Conservation (phyloP, 2,329 filamentous ascomycete genomes). For the Xylaria sp. region DNA sequence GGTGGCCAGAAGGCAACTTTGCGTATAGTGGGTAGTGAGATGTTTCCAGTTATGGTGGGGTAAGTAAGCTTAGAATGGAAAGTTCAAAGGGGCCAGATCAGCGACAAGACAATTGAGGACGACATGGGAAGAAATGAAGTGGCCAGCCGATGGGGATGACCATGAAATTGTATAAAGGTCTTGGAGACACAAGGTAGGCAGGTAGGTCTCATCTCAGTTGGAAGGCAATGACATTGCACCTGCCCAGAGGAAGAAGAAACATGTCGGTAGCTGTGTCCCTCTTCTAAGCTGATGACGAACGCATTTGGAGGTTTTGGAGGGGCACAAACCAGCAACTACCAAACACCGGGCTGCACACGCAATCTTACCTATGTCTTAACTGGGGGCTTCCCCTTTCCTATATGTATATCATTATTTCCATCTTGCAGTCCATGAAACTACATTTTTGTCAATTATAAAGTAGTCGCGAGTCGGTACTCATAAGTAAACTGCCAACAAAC, state of each 20-base stretch:
- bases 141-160: neutral
- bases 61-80: neutral
- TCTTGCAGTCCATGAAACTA: neutral
- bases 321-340: slow-evolving; percentile 21
- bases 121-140: neutral
- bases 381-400: neutral
- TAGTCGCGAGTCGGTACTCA: neutral
- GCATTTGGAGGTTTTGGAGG: slow-evolving; percentile 12
- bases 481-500: neutral
- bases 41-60: slow-evolving; percentile 11
- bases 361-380: slow-evolving; percentile 28
- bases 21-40: slow-evolving; percentile 5
- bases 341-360: slow-evolving; percentile 18
- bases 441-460: neutral
- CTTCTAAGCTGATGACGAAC: neutral
- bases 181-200: neutral
- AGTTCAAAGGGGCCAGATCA: neutral
- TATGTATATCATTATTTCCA: too few relatives aligned
- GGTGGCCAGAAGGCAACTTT: neutral
- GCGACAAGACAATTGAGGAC: neutral
- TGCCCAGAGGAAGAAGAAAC: neutral
- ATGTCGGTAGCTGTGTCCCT: neutral
- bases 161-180: neutral
- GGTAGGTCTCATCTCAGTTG: neutral
- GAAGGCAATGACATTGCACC: slow-evolving; percentile 7